phyloP scores from a whole-genome alignment of 257 asterid species.

The Salvia rosmarinus region DNA sequence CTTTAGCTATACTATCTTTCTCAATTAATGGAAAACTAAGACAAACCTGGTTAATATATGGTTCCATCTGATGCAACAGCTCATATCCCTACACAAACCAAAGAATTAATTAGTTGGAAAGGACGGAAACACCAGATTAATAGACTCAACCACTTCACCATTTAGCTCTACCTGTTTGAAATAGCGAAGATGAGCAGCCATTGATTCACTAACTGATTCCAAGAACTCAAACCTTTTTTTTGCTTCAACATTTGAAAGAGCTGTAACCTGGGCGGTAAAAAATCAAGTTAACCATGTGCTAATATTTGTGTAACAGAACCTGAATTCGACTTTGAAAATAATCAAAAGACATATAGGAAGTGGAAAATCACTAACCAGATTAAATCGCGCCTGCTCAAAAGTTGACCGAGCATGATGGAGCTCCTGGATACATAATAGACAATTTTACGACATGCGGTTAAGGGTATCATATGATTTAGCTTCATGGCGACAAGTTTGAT shows the following conservation, averaged over 20 bases:
- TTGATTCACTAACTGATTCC: constrained; percentile 97
- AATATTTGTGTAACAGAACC: constrained; percentile 20
- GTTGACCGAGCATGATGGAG: constrained; percentile 89
- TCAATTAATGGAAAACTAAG: constrained; percentile 27
- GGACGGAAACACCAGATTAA: constrained; percentile 15
- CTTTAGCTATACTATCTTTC: background rate
- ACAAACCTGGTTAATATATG: constrained; percentile 93
- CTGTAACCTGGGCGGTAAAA: constrained; percentile 64
- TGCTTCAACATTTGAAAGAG: constrained; percentile 92
- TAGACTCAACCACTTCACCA: constrained; percentile 40
- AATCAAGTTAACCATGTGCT: constrained; percentile 26
- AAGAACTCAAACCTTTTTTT: constrained; percentile 95
- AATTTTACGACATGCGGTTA: constrained; percentile 29
- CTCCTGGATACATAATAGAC: constrained; percentile 61
- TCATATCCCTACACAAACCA: constrained; percentile 80
- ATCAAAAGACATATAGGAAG: constrained; percentile 23
- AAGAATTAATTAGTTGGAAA: constrained; percentile 29
- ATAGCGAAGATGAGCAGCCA: constrained; percentile 99
- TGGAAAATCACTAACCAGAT: constrained; percentile 57
- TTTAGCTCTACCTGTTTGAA: constrained; percentile 77
- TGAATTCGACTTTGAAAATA: constrained; percentile 19
- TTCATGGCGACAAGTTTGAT: constrained; percentile 25
- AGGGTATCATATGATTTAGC: constrained; percentile 22
- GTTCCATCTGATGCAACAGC: constrained; percentile 99
- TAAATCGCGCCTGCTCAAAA: constrained; percentile 97